phyloP scores from a whole-genome alignment of 305 asterid species.

The Ilex paraguariensis region DNA sequence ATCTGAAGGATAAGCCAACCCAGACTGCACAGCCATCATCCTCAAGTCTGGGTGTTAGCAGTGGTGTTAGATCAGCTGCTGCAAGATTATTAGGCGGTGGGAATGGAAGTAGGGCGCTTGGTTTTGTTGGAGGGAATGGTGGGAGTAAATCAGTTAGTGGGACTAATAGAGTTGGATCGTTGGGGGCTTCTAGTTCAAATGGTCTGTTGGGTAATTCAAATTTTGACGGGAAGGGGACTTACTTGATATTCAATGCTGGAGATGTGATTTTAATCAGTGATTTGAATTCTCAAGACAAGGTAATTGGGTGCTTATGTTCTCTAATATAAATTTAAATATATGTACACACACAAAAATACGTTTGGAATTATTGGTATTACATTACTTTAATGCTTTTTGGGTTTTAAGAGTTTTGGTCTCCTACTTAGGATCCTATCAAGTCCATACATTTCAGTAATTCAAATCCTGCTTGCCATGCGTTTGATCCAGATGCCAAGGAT shows the following conservation, averaged over 20 bases:
- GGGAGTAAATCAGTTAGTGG: conserved; percentile 66
- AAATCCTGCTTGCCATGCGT: conserved; percentile 95
- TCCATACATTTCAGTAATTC: conserved; percentile 88
- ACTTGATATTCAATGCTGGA: conserved; percentile 91
- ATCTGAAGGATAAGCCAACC: conserved; percentile 83
- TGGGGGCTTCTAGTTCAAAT: conserved; percentile 72
- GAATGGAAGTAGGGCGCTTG: conserved; percentile 88
- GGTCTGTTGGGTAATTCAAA: conserved; percentile 53
- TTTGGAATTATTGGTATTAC: no score
- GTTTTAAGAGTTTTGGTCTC: conserved; percentile 34
- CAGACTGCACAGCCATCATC: conserved; percentile 60
- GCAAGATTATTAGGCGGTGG: conserved; percentile 80
- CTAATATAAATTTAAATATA: background rate
- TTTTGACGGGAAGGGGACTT: conserved; percentile 96
- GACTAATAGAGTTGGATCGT: conserved; percentile 68
- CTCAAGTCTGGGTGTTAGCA: conserved; percentile 62
- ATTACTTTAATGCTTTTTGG: conserved; percentile 13
- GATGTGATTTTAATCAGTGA: conserved; percentile 94
- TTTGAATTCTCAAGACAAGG: conserved; percentile 97
- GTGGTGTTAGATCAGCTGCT: conserved; percentile 94
- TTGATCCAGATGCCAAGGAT: conserved; percentile 95
- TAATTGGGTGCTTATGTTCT: conserved; percentile 25
- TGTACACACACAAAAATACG: no score
- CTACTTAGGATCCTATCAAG: conserved; percentile 90
- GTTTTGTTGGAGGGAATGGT: conserved; percentile 97